These are phyloP conservation scores for Solanum acaule DNA, from an alignment of 257 asterid species.

Conservation along the genomic window DNA sequence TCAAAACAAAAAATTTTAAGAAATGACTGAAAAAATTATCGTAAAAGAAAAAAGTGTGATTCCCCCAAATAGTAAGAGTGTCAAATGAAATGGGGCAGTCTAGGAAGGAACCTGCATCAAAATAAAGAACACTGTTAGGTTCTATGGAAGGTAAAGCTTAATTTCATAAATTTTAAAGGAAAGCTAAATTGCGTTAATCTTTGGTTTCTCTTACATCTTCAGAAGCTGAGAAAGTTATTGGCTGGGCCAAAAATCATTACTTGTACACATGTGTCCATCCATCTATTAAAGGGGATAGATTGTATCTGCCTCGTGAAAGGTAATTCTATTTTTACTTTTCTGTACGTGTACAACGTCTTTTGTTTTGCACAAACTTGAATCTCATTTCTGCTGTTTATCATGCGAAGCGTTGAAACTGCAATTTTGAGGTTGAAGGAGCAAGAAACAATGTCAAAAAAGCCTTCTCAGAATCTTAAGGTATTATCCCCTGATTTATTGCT, in stretches of 20 bases:
- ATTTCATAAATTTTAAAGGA: not conserved
- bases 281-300: constrained; percentile 59
- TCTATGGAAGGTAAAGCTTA: not conserved
- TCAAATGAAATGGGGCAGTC: not conserved
- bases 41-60: not conserved
- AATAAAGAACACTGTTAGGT: not conserved
- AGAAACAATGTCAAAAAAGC: constrained; percentile 67
- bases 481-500: constrained; percentile 1
- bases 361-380: constrained; percentile 10
- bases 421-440: constrained; percentile 76
- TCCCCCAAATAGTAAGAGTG: not conserved
- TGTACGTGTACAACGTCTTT: constrained; percentile 4
- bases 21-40: not conserved
- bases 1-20: not conserved
- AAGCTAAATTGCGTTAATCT: not conserved
- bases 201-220: constrained; percentile 11
- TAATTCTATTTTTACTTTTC: constrained; percentile 22
- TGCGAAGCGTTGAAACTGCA: constrained; percentile 74
- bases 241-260: constrained; percentile 96
- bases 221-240: constrained; percentile 91
- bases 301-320: constrained; percentile 84
- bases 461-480: constrained; percentile 84
- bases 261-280: constrained; percentile 67
- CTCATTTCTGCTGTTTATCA: constrained; percentile 4
- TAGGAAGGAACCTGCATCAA: not conserved